Percentiles rank a stretch among this genome's conserved stretches.
phyloP scores from a whole-genome alignment of 2,329 filamentous ascomycete species.

The Nothophoma quercina region DNA sequence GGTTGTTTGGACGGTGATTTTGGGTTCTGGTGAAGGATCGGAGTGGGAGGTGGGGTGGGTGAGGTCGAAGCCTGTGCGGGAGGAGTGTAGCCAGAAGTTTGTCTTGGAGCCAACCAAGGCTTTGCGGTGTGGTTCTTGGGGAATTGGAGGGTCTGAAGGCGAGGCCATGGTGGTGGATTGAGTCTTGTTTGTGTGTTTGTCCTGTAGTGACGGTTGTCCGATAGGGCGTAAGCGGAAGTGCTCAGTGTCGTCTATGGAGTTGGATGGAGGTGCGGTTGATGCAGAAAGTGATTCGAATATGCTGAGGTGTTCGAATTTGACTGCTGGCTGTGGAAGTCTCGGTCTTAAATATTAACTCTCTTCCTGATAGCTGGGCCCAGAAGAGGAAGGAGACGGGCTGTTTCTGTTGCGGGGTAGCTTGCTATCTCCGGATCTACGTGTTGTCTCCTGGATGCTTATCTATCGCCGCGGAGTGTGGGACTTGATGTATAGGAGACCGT shows the following conservation, averaged over 20 bases:
- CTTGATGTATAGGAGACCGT: too few species aligned
- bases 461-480: background rate
- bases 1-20: constrained; percentile 33
- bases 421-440: constrained; percentile 16
- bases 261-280: too few species aligned
- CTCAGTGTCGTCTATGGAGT: too few species aligned
- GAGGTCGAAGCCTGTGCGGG: constrained; percentile 55
- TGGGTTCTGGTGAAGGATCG: constrained; percentile 23
- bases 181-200: background rate
- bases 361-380: constrained; percentile 1
- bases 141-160: background rate
- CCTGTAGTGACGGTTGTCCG: too few species aligned
- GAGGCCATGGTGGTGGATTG: constrained; percentile 13
- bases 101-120: constrained; percentile 52
- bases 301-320: too few species aligned
- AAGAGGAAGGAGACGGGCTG: constrained; percentile 22
- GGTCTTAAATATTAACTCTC: background rate
- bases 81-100: constrained; percentile 57
- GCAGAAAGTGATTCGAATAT: too few species aligned
- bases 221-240: too few species aligned
- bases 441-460: background rate
- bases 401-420: constrained; percentile 25
- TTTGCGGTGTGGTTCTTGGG: constrained; percentile 29
- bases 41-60: constrained; percentile 47
- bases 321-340: too few species aligned